These are phyloP conservation scores for Urtica urens DNA, from an alignment of 306 rosid genomes.

Conservation along the genomic window DNA sequence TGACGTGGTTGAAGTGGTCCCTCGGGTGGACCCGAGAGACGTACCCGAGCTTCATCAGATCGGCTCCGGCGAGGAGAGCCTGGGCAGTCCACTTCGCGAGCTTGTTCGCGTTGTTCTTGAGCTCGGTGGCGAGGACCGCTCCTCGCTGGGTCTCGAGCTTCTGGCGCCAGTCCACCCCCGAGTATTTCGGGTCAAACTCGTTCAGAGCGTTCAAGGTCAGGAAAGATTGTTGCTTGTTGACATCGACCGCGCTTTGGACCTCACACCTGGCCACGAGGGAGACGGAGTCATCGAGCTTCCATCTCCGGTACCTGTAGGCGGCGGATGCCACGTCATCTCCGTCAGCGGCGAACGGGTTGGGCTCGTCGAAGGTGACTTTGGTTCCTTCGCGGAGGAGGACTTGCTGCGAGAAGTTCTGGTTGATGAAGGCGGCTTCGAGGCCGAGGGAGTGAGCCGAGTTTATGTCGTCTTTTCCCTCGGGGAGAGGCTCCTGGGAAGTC, in stretches of 20 bases:
- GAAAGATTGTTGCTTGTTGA: slow-evolving; percentile 77
- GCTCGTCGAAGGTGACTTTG: slow-evolving; percentile 72
- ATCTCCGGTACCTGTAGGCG: slow-evolving; percentile 72
- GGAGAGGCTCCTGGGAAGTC: slow-evolving; percentile 89
- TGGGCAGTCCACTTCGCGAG: slow-evolving; percentile 96
- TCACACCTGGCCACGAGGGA: slow-evolving; percentile 81
- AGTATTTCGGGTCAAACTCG: slow-evolving; percentile 85
- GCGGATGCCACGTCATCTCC: slow-evolving; percentile 91
- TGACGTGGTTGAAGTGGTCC: slow-evolving; percentile 83
- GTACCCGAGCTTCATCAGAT: slow-evolving; percentile 89
- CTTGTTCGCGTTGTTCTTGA: slow-evolving; percentile 90
- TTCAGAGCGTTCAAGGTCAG: slow-evolving; percentile 80
- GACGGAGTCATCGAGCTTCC: slow-evolving; percentile 87
- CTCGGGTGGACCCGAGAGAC: slow-evolving; percentile 95
- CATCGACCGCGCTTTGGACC: slow-evolving; percentile 83
- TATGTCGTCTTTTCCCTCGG: slow-evolving; percentile 89
- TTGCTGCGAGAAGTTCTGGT: slow-evolving; percentile 90
- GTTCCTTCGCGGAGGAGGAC: slow-evolving; percentile 66
- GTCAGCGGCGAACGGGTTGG: slow-evolving; percentile 85
- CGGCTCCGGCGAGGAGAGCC: slow-evolving; percentile 70
- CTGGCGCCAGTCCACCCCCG: slow-evolving; percentile 92
- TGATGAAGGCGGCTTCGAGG: slow-evolving; percentile 79
- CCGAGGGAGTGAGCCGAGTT: slow-evolving; percentile 70
- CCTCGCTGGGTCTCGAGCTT: slow-evolving; percentile 95
- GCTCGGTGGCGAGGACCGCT: slow-evolving; percentile 94